Percentiles rank a stretch among this genome's conserved stretches.
Conservation (phyloP, 305 asterid species). For the Fraxinus sp. region DNA sequence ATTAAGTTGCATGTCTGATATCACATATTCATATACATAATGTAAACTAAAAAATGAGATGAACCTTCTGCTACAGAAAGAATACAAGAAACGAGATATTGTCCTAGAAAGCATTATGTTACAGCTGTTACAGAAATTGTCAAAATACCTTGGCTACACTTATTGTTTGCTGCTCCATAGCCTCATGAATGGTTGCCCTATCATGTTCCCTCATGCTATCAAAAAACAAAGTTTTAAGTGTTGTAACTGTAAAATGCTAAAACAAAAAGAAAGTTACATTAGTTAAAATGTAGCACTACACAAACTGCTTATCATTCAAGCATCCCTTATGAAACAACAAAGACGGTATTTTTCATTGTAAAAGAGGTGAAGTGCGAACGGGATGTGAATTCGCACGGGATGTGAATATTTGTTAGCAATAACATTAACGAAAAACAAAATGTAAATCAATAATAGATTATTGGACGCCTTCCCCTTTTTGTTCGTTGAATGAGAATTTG, state of each 20-base stretch:
- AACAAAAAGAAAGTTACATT: constrained; percentile 10
- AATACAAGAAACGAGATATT: constrained; percentile 16
- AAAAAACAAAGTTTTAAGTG: constrained; percentile 18
- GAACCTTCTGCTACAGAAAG: constrained; percentile 7
- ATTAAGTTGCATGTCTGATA: not conserved
- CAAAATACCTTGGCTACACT: constrained; percentile 92
- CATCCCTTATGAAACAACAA: not conserved
- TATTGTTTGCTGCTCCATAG: constrained; percentile 99
- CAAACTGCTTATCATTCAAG: constrained; percentile 4
- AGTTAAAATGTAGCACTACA: constrained; percentile 12
- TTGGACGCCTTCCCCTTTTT: not conserved
- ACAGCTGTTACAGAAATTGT: constrained; percentile 3
- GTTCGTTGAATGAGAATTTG: constrained; percentile 1
- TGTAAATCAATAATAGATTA: not conserved
- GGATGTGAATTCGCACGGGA: constrained; percentile 1
- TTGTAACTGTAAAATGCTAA: constrained; percentile 2
- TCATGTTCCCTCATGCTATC: constrained; percentile 95
- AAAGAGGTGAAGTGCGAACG: not conserved
- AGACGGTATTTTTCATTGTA: not conserved
- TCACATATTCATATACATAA: not conserved
- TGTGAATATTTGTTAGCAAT: constrained; percentile 1
- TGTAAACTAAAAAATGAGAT: not conserved
- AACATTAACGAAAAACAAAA: not conserved
- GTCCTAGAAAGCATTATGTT: constrained; percentile 8
- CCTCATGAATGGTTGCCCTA: constrained; percentile 96